phyloP scores from a whole-genome alignment of 768 basidiomycete species.

The Dacryopinax primogenitus region DNA sequence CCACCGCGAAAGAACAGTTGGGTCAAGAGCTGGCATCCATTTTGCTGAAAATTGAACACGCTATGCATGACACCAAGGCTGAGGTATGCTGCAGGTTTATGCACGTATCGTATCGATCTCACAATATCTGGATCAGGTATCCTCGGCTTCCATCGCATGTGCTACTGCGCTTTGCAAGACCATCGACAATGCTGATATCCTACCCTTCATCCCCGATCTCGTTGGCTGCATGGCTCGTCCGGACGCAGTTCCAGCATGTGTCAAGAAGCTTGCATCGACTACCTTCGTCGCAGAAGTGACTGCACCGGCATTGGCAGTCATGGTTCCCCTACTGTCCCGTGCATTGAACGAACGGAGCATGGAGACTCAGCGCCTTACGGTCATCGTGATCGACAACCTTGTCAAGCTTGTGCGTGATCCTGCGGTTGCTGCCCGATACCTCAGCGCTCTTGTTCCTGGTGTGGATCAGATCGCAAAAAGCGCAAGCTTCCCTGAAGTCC shows the following conservation, averaged over 20 bases:
- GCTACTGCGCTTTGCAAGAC: slow-evolving; percentile 80
- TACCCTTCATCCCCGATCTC: slow-evolving; percentile 73
- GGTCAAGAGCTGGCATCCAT: slow-evolving; percentile 70
- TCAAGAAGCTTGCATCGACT: slow-evolving; percentile 87
- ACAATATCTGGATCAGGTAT: slow-evolving; percentile 42
- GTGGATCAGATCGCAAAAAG: slow-evolving; percentile 79
- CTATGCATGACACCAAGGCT: slow-evolving; percentile 94
- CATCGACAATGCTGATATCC: slow-evolving; percentile 84
- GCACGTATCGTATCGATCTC: background rate
- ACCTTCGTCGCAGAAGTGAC: slow-evolving; percentile 97
- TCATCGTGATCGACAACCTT: slow-evolving; percentile 88
- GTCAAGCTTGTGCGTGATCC: slow-evolving; percentile 94
- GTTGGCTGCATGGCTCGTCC: slow-evolving; percentile 93
- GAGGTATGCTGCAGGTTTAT: slow-evolving; percentile 44
- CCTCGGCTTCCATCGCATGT: slow-evolving; percentile 73
- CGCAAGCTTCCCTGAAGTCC: slow-evolving; percentile 94
- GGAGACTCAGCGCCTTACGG: slow-evolving; percentile 88
- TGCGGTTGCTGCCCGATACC: slow-evolving; percentile 75
- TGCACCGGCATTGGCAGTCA: slow-evolving; percentile 87
- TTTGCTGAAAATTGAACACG: slow-evolving; percentile 72
- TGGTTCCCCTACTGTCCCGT: slow-evolving; percentile 80
- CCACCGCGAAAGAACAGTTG: slow-evolving; percentile 42
- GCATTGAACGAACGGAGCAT: slow-evolving; percentile 91
- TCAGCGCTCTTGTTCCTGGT: slow-evolving; percentile 76
- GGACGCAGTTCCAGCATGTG: slow-evolving; percentile 70